These are phyloP conservation scores for Naegleria fowleri DNA, from an alignment of 208 protist genomes.

Conservation along the genomic window DNA sequence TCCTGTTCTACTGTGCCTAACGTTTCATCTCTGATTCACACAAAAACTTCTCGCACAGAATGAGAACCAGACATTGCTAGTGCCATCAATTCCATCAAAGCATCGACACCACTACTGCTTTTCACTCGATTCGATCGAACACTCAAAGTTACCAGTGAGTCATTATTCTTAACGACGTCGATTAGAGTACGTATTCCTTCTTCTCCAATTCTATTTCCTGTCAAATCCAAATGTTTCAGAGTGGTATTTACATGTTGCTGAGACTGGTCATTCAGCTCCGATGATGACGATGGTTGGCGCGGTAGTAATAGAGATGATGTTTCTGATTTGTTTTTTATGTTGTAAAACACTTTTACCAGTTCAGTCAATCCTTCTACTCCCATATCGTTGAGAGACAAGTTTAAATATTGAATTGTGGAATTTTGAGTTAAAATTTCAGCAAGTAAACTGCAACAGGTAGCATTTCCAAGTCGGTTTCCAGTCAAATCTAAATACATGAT, in stretches of 20 bases:
- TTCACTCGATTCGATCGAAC: background rate
- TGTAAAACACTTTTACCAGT: background rate
- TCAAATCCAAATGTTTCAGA: conserved; percentile 19
- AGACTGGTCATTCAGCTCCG: background rate
- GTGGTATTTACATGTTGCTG: background rate
- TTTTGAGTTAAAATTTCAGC: background rate
- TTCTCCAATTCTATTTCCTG: background rate
- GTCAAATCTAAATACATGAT: background rate
- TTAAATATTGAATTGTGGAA: background rate
- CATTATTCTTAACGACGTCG: background rate
- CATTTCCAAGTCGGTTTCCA: background rate
- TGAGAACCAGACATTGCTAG: background rate
- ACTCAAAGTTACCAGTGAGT: background rate
- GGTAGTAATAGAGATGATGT: background rate
- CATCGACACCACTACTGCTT: background rate
- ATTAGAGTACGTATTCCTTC: background rate
- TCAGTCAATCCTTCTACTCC: background rate
- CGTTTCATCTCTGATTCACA: background rate
- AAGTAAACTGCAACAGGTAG: background rate
- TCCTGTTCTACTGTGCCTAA: too few species aligned
- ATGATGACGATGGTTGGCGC: background rate
- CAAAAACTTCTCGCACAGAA: conserved; percentile 6
- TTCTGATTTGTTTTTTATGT: background rate
- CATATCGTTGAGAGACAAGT: conserved; percentile 24
- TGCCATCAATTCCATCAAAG: background rate